A percentile compares a stretch with the other conserved stretches of the same genome.
phyloP scores from a whole-genome alignment of 208 protist genomes.

The Wallacemonas rigidus region DNA sequence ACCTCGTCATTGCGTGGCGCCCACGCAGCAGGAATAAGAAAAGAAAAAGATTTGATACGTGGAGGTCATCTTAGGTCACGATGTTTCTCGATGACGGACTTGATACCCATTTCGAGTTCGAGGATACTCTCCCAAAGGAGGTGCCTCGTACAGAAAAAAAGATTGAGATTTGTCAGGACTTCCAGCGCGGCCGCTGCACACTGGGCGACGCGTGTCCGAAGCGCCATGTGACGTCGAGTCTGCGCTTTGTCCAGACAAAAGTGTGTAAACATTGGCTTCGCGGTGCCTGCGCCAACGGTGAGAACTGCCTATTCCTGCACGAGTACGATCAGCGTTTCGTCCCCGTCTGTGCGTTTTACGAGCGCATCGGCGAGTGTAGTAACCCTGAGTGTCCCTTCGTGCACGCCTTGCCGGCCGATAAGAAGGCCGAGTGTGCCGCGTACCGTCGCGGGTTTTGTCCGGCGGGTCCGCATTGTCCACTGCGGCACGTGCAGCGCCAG shows the following conservation, averaged over 20 bases:
- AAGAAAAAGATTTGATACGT: background rate
- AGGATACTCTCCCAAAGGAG: constrained; percentile 70
- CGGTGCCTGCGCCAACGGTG: constrained; percentile 96
- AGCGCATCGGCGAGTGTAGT: constrained; percentile 94
- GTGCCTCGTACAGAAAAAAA: constrained; percentile 78
- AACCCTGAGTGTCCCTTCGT: constrained; percentile 97
- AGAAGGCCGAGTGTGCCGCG: constrained; percentile 81
- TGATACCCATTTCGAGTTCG: constrained; percentile 71
- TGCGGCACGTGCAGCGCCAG: constrained; percentile 80
- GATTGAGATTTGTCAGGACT: constrained; percentile 92
- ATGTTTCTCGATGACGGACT: constrained; percentile 78
- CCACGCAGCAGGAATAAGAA: background rate
- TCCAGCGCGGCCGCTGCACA: constrained; percentile 94
- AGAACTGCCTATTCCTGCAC: constrained; percentile 96
- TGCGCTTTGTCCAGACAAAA: constrained; percentile 67
- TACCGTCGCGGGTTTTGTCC: constrained; percentile 92
- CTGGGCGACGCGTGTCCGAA: constrained; percentile 93
- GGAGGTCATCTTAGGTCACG: background rate
- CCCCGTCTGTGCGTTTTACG: constrained; percentile 96
- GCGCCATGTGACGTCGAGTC: constrained; percentile 87
- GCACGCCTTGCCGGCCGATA: constrained; percentile 88
- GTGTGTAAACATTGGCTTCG: constrained; percentile 98
- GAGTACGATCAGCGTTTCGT: constrained; percentile 95
- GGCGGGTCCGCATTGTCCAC: constrained; percentile 84
- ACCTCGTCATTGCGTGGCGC: too few species aligned